Percentiles rank a stretch among this genome's conserved stretches.
These are phyloP conservation scores for Wickerhamomyces pijperi DNA, from an alignment of 805 yeast genomes.

Conservation along the genomic window DNA sequence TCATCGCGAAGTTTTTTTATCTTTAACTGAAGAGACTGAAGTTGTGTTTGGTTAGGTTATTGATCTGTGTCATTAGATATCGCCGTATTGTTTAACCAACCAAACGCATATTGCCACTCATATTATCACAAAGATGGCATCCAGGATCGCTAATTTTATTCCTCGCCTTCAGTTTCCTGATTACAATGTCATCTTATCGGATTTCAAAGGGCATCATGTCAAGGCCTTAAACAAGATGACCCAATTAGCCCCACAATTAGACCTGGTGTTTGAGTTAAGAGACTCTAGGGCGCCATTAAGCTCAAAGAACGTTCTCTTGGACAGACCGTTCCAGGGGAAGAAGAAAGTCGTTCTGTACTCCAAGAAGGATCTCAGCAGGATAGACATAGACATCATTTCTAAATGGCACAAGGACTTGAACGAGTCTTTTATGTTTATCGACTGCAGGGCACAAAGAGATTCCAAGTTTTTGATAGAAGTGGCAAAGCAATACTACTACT, in stretches of 20 bases:
- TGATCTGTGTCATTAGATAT: too few relatives aligned
- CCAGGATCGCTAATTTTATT: conserved; percentile 26
- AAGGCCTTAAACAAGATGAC: conserved; percentile 62
- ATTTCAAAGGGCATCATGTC: conserved; percentile 86
- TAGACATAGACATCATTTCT: conserved; percentile 27
- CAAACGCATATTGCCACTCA: too few relatives aligned
- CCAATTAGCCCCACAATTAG: conserved; percentile 66
- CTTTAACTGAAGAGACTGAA: too few relatives aligned
- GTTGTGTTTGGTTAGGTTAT: too few relatives aligned
- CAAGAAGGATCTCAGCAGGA: conserved; percentile 52
- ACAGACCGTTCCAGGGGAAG: conserved; percentile 45
- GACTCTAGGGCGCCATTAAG: conserved; percentile 86
- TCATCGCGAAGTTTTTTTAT: too few relatives aligned
- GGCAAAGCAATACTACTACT: conserved; percentile 32
- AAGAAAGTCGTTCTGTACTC: conserved; percentile 61
- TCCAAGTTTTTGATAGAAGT: conserved; percentile 37
- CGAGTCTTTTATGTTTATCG: conserved; percentile 42
- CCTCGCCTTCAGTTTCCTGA: conserved; percentile 71
- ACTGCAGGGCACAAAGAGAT: conserved; percentile 41
- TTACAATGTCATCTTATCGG: conserved; percentile 57
- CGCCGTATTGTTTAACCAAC: too few relatives aligned
- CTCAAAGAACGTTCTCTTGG: conserved; percentile 72
- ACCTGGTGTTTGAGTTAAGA: conserved; percentile 72
- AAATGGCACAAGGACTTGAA: conserved; percentile 34
- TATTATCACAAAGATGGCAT: too few relatives aligned